Conservation (phyloP, 352 stramenopile species). For the Globisporangium paddicum region DNA sequence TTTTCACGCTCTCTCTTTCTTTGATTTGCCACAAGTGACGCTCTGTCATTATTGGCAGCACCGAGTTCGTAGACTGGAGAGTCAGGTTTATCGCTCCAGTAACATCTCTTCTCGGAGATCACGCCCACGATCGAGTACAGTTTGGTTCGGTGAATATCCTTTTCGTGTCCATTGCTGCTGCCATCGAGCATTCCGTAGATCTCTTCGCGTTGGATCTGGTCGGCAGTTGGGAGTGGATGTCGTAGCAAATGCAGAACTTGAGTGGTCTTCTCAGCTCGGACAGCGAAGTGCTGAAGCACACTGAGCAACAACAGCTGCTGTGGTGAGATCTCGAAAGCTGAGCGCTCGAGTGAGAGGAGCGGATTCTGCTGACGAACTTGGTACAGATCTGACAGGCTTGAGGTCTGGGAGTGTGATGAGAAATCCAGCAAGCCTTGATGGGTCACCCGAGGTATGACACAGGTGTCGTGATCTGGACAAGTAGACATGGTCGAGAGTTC, state of each 20-base stretch:
- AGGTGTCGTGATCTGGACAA: background rate
- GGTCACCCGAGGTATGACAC: background rate
- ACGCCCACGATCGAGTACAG: conserved; percentile 30
- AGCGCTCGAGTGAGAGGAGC: background rate
- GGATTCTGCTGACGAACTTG: background rate
- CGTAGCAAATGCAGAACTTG: conserved; percentile 21
- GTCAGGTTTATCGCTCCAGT: conserved; percentile 18
- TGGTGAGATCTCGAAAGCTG: background rate
- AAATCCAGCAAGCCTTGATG: conserved; percentile 7
- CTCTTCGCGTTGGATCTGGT: conserved; percentile 1
- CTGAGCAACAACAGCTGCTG: conserved; percentile 6
- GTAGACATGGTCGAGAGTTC: background rate
- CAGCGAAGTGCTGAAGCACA: conserved; percentile 19
- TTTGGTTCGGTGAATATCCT: conserved; percentile 27
- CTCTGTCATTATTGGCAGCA: background rate
- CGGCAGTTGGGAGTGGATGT: conserved; percentile 13
- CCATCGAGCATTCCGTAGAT: background rate
- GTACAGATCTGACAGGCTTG: background rate
- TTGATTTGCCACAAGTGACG: background rate
- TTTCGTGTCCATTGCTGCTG: conserved; percentile 1
- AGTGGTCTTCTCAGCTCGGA: conserved; percentile 16
- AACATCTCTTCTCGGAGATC: conserved; percentile 27
- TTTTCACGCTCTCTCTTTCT: background rate
- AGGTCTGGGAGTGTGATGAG: background rate
- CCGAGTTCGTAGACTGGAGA: conserved; percentile 11